phyloP scores from a whole-genome alignment of 208 protist species.

The Entamoeba dispar region DNA sequence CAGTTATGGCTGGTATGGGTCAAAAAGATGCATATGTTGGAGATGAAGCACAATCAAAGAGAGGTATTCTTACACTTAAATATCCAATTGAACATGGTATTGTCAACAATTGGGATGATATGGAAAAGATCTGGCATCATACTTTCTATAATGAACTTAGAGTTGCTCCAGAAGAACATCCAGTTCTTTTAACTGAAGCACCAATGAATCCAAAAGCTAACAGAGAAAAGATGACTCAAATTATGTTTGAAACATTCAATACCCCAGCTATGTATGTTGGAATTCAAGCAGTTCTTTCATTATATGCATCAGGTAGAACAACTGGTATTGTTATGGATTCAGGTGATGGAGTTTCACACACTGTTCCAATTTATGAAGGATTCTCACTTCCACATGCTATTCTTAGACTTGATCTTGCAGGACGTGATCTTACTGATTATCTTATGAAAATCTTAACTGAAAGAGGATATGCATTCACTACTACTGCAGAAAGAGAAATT shows the following conservation, averaged over 20 bases:
- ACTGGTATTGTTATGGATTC: conserved; percentile 69
- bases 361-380: conserved; percentile 66
- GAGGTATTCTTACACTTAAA: conserved; percentile 17
- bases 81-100: conserved; percentile 32
- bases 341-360: conserved; percentile 67
- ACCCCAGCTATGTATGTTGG: conserved; percentile 33
- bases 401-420: conserved; percentile 44
- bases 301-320: conserved; percentile 22
- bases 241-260: too few relatives aligned
- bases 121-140: conserved; percentile 66
- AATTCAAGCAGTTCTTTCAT: conserved; percentile 24
- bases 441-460: conserved; percentile 41
- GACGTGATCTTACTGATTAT: conserved; percentile 50
- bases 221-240: too few relatives aligned
- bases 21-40: conserved; percentile 18
- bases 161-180: too few relatives aligned
- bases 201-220: too few relatives aligned
- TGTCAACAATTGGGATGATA: conserved; percentile 18
- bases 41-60: conserved; percentile 24
- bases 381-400: conserved; percentile 50
- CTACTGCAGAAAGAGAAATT: conserved; percentile 47
- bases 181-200: too few relatives aligned
- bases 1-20: neutral
- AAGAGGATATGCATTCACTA: conserved; percentile 34
- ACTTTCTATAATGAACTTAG: too few relatives aligned